Base-by-base conservation (phyloP, 1,284 basidiomycete species). In the Trichosporon asahii region DNA sequence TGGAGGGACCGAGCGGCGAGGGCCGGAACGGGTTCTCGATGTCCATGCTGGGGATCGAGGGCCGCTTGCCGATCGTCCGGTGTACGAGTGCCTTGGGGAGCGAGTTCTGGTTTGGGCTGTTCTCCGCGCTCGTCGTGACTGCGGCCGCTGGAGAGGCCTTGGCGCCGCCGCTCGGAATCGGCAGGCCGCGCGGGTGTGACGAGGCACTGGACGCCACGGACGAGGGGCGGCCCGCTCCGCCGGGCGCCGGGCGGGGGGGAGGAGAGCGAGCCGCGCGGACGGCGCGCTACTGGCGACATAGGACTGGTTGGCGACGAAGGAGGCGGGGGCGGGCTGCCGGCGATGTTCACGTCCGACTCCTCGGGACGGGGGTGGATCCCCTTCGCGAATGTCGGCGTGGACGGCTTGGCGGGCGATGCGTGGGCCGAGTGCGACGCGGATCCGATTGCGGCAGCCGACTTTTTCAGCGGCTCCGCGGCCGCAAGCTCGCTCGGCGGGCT, bases 101-200 rank as follows among this genome's bases (percentile, higher is more conserved):
- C 9, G 60, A 27, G 65, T 69, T 68, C 40, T 67, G 65, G 29
- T 25, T 46, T 21, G 70, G 31, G 6, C 69, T 68, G 14, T 53
- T 65, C 29, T 73, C 75, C 7, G 65, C 64, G 1, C 78, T 77
- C 1, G 76, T 75, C 4, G 77, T 78, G 23, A 78, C 72, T 1
- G 80, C 76, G 64, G 78, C 77, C 0, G 79, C 77, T 1, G 79
- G 79, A 0, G 76, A 76, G 0, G 72, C 72, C 53, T 76, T 76
- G 1, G 64, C 64, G 6, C 65, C 60, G 21, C 60, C 70, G 5
- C 73, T 61, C 2, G 72, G 71, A 21, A 78, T 71, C 6, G 76
- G 70, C 5, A 76, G 53, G 3, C 72, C 73, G 44, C 74, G 73
- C 1, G 75, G 72, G 55, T 74, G 75, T 5, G 76, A 76, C 12